These are phyloP conservation scores for Triticum urartu DNA, from an alignment of 176 grass and related monocot genomes.

Conservation along the genomic window DNA sequence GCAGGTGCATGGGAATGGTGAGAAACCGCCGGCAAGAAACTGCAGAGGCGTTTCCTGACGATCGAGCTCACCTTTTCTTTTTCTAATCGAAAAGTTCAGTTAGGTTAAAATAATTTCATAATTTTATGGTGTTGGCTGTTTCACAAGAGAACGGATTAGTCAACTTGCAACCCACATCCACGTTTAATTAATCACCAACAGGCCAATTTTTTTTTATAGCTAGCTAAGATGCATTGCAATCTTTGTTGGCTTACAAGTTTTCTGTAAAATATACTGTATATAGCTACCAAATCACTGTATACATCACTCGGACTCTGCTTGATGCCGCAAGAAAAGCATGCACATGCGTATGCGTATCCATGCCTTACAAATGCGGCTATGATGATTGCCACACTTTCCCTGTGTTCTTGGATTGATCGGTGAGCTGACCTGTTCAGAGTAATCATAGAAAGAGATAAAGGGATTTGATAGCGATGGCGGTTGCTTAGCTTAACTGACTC, in stretches of 20 bases:
- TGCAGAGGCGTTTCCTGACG: neutral
- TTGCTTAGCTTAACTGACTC: constrained; percentile 36
- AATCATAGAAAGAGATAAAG: neutral
- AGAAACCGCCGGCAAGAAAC: neutral
- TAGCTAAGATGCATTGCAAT: no score
- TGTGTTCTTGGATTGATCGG: neutral
- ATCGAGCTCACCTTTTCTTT: neutral
- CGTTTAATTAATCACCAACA: neutral
- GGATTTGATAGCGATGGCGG: neutral
- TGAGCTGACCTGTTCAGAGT: neutral
- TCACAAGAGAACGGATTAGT: neutral
- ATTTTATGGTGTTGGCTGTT: neutral
- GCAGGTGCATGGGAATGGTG: neutral
- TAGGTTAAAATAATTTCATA: no score
- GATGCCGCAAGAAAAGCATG: neutral
- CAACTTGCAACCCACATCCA: neutral
- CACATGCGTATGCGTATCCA: no score
- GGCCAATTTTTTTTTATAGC: no score
- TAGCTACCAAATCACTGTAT: neutral
- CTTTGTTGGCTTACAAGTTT: no score
- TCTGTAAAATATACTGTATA: no score
- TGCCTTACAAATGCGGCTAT: neutral
- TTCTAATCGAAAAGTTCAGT: neutral
- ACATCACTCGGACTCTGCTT: neutral
- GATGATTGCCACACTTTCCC: constrained; percentile 31